Evolutionary conservation across 2,329 filamentous ascomycete genomes (phyloP).

Genomic region (Colletotrichum simmondsii): DNA sequence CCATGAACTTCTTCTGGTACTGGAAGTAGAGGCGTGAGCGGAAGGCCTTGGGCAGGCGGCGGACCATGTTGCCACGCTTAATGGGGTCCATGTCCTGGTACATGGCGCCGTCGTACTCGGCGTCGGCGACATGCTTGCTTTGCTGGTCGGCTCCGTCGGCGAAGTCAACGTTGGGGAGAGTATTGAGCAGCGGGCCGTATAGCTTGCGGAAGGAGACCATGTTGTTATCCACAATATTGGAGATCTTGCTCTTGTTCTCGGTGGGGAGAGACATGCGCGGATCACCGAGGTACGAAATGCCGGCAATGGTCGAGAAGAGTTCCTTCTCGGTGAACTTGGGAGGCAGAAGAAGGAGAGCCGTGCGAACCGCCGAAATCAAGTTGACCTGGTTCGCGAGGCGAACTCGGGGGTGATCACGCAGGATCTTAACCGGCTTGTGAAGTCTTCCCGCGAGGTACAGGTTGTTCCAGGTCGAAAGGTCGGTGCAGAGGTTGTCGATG

Average conservation of each 20-base stretch:
- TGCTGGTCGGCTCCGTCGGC: constrained; percentile 66
- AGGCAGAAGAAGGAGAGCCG: constrained; percentile 87
- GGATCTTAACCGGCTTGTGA: constrained; percentile 97
- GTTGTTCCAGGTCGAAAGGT: constrained; percentile 92
- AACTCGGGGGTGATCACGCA: constrained; percentile 91
- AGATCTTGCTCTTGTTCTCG: constrained; percentile 91
- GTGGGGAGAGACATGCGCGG: constrained; percentile 93
- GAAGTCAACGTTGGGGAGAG: constrained; percentile 88
- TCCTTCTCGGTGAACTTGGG: constrained; percentile 86
- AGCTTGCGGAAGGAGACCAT: constrained; percentile 90
- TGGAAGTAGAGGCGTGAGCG: constrained; percentile 92
- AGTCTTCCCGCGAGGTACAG: constrained; percentile 95
- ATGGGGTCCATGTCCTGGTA: constrained; percentile 93
- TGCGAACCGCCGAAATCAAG: constrained; percentile 89
- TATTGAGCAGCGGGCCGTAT: constrained; percentile 89
- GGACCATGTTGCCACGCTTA: constrained; percentile 95
- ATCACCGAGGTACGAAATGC: constrained; percentile 93
- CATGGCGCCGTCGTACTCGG: constrained; percentile 73
- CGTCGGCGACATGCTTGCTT: constrained; percentile 59
- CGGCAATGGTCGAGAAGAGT: constrained; percentile 90
- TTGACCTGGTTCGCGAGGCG: constrained; percentile 97
- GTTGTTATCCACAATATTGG: constrained; percentile 94
- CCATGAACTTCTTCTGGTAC: constrained; percentile 90
- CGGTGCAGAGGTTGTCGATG: constrained; percentile 85
- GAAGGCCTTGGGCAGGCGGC: constrained; percentile 87